Conservation (phyloP, 2,329 filamentous ascomycete species). For the Verticillium dahliae region DNA sequence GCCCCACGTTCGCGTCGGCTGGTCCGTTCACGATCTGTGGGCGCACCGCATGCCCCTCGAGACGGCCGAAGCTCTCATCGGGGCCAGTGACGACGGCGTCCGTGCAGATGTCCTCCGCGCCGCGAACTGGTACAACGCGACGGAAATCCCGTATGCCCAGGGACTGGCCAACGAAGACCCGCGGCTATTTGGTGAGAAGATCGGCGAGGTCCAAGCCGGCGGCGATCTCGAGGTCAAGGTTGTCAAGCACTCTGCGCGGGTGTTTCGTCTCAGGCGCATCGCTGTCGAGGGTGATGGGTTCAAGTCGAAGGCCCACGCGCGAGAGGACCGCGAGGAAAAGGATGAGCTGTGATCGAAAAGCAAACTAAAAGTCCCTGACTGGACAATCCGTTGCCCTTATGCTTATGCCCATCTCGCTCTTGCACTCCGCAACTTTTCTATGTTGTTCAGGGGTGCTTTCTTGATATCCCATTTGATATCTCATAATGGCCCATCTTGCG, state of each 20-base stretch:
- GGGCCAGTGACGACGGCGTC: neutral
- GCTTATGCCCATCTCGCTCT: too few relatives aligned
- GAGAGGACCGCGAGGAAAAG: conserved; percentile 10
- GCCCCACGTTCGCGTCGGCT: conserved; percentile 12
- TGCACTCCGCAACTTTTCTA: too few relatives aligned
- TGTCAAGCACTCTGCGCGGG: conserved; percentile 11
- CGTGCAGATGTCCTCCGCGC: conserved; percentile 5
- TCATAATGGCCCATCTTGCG: too few relatives aligned
- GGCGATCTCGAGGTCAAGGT: conserved; percentile 7
- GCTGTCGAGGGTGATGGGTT: conserved; percentile 11
- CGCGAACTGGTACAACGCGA: conserved; percentile 14
- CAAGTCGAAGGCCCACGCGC: conserved; percentile 13
- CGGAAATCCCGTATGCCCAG: conserved; percentile 10
- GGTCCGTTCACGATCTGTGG: conserved; percentile 15
- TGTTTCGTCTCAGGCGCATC: conserved; percentile 12
- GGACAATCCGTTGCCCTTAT: too few relatives aligned
- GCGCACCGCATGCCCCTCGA: conserved; percentile 13
- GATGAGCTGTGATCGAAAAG: conserved; percentile 8
- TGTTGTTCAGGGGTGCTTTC: too few relatives aligned
- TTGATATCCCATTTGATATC: too few relatives aligned
- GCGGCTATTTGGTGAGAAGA: conserved; percentile 13
- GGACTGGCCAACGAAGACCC: conserved; percentile 12
- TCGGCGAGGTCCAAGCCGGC: conserved; percentile 9
- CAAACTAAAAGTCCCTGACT: too few relatives aligned
- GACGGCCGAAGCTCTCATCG: conserved; percentile 8